phyloP scores from a whole-genome alignment of 257 asterid species.

The Striga asiatica region DNA sequence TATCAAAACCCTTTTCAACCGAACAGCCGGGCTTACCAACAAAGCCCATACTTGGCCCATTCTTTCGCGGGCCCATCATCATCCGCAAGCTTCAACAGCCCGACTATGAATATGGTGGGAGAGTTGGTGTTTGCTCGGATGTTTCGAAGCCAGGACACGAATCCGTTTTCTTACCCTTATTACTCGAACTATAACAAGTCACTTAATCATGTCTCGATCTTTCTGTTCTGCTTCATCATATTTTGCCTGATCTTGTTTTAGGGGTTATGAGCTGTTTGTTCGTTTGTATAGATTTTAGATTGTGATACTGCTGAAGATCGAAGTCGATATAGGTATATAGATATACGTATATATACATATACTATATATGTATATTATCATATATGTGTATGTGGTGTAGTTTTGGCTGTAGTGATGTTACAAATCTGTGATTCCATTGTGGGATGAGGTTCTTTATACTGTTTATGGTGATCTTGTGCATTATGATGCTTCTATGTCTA shows the following conservation, averaged over 20 bases:
- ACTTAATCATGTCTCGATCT: constrained; percentile 57
- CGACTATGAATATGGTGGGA: constrained; percentile 63
- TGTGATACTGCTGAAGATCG: no score
- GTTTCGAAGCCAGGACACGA: constrained; percentile 45
- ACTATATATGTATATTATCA: no score
- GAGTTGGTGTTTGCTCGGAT: constrained; percentile 69
- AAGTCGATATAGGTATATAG: no score
- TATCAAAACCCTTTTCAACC: constrained; percentile 22
- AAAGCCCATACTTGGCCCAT: constrained; percentile 28
- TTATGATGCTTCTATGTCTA: no score
- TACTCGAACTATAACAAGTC: constrained; percentile 61
- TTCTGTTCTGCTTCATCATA: constrained; percentile 57
- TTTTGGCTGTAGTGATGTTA: no score
- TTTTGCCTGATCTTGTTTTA: constrained; percentile 74
- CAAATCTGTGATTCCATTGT: no score
- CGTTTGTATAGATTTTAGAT: no score
- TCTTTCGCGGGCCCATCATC: constrained; percentile 31
- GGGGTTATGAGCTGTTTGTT: no score
- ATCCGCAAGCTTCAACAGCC: constrained; percentile 40
- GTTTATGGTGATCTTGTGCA: no score
- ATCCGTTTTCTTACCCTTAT: constrained; percentile 42
- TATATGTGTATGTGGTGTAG: no score
- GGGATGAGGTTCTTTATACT: no score
- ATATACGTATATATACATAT: no score
- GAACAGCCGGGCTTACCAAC: constrained; percentile 19